Percentiles rank a stretch among this genome's conserved stretches.
Evolutionary conservation across 345 rosid species (phyloP).

Genomic region (Eucalyptus sp.): DNA sequence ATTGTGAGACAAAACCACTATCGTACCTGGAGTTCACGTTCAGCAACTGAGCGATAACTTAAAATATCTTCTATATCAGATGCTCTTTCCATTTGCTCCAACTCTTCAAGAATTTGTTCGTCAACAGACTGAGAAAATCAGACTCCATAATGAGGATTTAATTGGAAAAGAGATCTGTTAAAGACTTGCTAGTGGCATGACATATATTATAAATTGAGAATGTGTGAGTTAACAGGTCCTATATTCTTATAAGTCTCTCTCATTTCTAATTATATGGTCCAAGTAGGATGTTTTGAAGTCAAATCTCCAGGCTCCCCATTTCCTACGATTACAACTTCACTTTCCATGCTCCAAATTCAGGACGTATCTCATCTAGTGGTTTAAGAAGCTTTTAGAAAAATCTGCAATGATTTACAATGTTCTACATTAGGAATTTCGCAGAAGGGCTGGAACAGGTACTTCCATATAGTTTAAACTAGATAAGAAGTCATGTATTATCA

Average conservation of each 20-base stretch:
- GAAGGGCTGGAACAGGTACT: not conserved
- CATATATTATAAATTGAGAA: not conserved
- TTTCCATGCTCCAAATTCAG: not conserved
- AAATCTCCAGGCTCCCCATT: not conserved
- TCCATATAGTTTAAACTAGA: not conserved
- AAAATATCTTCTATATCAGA: constrained; percentile 77
- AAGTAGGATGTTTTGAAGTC: not conserved
- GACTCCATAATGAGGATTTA: not conserved
- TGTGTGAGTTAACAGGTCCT: not conserved
- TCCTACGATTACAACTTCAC: not conserved
- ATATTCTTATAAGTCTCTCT: not conserved
- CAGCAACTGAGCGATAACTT: constrained; percentile 78
- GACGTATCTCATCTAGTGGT: not conserved
- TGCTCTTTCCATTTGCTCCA: constrained; percentile 90
- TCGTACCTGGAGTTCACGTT: constrained; percentile 74
- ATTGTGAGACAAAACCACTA: not conserved
- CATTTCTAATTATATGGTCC: not conserved
- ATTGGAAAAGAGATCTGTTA: not conserved
- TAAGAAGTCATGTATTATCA: not conserved
- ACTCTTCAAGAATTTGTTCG: constrained; percentile 42
- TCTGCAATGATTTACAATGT: not conserved
- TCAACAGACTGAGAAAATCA: constrained; percentile 47
- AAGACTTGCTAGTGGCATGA: not conserved
- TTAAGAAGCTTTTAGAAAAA: not conserved
- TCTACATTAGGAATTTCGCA: not conserved